Percentiles rank a stretch among this genome's conserved stretches.
phyloP scores from a whole-genome alignment of 352 stramenopile genomes.

The Thalassiosira pacifica region DNA sequence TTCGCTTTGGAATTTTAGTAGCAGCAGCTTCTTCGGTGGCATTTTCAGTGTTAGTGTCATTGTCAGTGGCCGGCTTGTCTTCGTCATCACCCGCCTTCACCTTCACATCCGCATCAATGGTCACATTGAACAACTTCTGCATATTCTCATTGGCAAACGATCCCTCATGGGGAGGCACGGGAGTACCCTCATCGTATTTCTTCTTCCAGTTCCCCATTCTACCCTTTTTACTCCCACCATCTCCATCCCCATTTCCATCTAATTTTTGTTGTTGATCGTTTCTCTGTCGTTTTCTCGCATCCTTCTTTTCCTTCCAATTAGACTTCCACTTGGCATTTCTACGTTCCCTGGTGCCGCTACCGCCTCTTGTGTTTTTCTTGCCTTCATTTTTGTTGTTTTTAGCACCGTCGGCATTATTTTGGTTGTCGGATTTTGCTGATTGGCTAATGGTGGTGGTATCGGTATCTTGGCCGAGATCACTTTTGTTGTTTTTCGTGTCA shows the following conservation, averaged over 20 bases:
- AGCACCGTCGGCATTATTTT: neutral
- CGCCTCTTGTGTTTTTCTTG: conserved; percentile 6
- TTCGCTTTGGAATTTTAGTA: conserved; percentile 61
- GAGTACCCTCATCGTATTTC: conserved; percentile 12
- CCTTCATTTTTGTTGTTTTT: neutral
- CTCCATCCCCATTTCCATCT: neutral
- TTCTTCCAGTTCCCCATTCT: conserved; percentile 28
- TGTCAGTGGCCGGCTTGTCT: neutral
- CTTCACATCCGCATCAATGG: conserved; percentile 24
- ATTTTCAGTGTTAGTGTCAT: neutral
- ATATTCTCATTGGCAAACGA: conserved; percentile 75
- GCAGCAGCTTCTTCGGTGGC: conserved; percentile 3
- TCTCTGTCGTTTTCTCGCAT: neutral
- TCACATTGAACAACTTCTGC: conserved; percentile 67
- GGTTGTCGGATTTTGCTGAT: neutral
- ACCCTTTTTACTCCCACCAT: conserved; percentile 13
- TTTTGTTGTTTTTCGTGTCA: neutral
- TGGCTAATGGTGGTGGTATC: neutral
- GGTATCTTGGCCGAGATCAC: too few species aligned
- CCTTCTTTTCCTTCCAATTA: neutral
- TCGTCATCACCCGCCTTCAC: conserved; percentile 1
- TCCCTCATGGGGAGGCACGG: conserved; percentile 65
- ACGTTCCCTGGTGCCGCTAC: too few species aligned
- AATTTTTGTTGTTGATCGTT: too few species aligned
- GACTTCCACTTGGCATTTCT: neutral